Evolutionary conservation across 345 rosid species (phyloP).

Genomic region (Theobroma cacao): DNA sequence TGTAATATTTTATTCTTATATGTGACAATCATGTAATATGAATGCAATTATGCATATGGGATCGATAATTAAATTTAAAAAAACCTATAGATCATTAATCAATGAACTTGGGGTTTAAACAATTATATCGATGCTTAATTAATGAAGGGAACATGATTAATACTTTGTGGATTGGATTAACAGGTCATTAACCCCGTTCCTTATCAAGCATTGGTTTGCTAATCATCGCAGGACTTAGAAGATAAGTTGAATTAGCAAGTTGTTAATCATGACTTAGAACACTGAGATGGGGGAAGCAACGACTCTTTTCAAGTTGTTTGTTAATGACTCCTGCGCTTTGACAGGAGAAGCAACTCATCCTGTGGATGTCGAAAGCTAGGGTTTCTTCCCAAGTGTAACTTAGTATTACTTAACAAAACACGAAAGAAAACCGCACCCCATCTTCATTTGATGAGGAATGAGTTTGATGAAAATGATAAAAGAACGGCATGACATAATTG

Average conservation of each 20-base stretch:
- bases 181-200: neutral
- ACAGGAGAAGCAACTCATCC: neutral
- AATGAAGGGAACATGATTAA: neutral
- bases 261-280: constrained; percentile 8
- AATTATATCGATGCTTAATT: neutral
- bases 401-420: neutral
- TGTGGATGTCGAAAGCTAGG: neutral
- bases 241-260: constrained; percentile 33
- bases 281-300: neutral
- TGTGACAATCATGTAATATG: neutral
- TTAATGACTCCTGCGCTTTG: neutral
- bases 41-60: no score
- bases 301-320: neutral
- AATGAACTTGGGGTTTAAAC: neutral
- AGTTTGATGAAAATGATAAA: neutral
- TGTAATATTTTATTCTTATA: neutral
- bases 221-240: constrained; percentile 21
- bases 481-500: neutral
- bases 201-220: constrained; percentile 9
- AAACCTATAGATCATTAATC: no score
- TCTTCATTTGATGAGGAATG: neutral
- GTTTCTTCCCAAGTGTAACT: neutral
- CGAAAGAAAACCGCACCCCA: neutral
- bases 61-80: no score
- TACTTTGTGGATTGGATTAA: neutral